These are phyloP conservation scores for Acanthamoeba sp. DNA, from an alignment of 208 protist genomes.

Conservation along the genomic window DNA sequence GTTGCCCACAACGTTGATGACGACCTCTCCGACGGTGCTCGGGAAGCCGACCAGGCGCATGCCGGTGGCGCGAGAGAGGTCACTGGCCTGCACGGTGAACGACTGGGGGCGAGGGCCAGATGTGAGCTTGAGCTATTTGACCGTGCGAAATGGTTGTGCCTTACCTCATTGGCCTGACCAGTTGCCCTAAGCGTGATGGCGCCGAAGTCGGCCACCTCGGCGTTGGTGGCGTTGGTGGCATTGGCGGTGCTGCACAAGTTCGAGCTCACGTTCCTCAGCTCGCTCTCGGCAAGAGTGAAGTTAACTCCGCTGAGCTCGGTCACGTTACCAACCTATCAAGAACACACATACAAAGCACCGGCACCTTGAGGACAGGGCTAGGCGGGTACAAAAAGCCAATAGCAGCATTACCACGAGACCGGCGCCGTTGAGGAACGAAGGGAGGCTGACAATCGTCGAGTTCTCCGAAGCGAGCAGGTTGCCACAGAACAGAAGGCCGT, in stretches of 20 bases:
- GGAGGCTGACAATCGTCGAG: conserved; percentile 17
- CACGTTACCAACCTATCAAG: conserved; percentile 2
- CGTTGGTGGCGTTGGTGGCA: background rate
- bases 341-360: background rate
- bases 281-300: background rate
- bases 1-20: conserved; percentile 51
- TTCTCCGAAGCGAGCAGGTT: conserved; percentile 8
- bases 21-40: background rate
- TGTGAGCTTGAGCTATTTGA: background rate
- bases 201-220: background rate
- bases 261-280: background rate
- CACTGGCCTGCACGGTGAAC: conserved; percentile 20
- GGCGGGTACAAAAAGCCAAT: no score
- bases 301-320: background rate
- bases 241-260: conserved; percentile 1
- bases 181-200: conserved; percentile 3
- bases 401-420: background rate
- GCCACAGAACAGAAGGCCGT: background rate
- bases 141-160: background rate
- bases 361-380: background rate
- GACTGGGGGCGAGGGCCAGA: background rate
- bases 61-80: background rate
- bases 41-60: background rate
- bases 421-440: conserved; percentile 39
- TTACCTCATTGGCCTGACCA: background rate